These are phyloP conservation scores for Psilocybe cyanescens DNA, from an alignment of 768 basidiomycete genomes.

Conservation along the genomic window DNA sequence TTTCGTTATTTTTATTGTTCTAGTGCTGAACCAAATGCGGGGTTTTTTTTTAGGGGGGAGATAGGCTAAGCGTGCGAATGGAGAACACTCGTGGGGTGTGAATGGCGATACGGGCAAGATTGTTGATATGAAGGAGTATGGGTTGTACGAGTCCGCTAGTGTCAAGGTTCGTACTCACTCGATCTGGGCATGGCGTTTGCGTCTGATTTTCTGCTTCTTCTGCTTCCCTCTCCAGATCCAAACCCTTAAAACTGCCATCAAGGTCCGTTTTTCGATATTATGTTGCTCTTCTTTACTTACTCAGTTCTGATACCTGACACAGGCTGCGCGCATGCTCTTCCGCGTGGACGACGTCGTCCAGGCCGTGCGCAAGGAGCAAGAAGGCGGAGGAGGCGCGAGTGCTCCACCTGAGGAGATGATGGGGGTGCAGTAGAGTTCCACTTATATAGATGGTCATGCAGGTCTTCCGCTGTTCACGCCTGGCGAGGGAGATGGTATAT, in stretches of 20 bases:
- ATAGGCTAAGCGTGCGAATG: conserved; percentile 94
- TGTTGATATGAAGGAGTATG: conserved; percentile 70
- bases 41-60: not conserved
- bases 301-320: conserved; percentile 6
- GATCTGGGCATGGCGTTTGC: no score
- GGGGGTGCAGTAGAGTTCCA: conserved; percentile 21
- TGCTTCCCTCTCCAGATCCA: conserved; percentile 61
- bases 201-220: not conserved
- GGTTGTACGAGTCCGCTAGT: conserved; percentile 80
- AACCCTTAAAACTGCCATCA: conserved; percentile 95
- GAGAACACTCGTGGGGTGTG: conserved; percentile 91
- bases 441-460: no score
- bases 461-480: no score
- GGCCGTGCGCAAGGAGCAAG: conserved; percentile 80
- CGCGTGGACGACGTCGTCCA: conserved; percentile 95
- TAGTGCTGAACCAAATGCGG: not conserved
- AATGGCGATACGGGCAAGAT: conserved; percentile 96
- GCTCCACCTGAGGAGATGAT: conserved; percentile 60
- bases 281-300: not conserved
- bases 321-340: conserved; percentile 89
- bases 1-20: not conserved
- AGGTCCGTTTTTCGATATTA: conserved; percentile 51
- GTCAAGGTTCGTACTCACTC: conserved; percentile 69
- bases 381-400: conserved; percentile 45
- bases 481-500: no score